phyloP scores from a whole-genome alignment of 208 protist species.

The Wallacemonas sp. region DNA sequence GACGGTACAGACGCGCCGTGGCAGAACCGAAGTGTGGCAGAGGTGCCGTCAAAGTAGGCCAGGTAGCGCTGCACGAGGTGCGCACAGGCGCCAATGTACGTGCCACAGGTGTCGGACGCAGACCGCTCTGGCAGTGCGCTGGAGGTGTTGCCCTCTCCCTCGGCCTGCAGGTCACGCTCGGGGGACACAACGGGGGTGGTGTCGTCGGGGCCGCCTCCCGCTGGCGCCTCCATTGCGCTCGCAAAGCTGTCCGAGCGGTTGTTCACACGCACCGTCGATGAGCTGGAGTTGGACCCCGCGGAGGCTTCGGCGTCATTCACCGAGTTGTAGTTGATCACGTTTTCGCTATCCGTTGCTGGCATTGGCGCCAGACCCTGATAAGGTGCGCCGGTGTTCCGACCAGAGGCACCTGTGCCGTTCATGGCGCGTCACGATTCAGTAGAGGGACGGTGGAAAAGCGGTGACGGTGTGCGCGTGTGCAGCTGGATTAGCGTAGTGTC shows the following conservation, averaged over 20 bases:
- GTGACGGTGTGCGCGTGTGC: background rate
- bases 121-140: background rate
- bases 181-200: background rate
- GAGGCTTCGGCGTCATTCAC: background rate
- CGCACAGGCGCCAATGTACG: slow-evolving; percentile 5
- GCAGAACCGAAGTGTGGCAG: slow-evolving; percentile 16
- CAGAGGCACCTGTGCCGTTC: background rate
- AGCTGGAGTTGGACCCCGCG: slow-evolving; percentile 6
- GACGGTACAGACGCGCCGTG: slow-evolving; percentile 10
- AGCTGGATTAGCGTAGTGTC: background rate
- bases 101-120: background rate
- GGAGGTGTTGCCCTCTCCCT: background rate
- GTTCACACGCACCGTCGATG: slow-evolving; percentile 5
- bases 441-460: no score
- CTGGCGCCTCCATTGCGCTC: background rate
- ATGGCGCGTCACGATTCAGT: no score
- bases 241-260: background rate
- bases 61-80: slow-evolving; percentile 14
- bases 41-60: slow-evolving; percentile 21
- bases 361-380: background rate
- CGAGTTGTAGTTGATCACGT: background rate
- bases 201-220: background rate
- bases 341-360: background rate
- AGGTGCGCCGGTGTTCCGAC: background rate
- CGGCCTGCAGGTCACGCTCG: background rate